Evolutionary conservation across 495 filamentous ascomycete species (phyloP), one percentile per base, ranked within the genome.

Genomic region (Annulohypoxylon stygium): DNA sequence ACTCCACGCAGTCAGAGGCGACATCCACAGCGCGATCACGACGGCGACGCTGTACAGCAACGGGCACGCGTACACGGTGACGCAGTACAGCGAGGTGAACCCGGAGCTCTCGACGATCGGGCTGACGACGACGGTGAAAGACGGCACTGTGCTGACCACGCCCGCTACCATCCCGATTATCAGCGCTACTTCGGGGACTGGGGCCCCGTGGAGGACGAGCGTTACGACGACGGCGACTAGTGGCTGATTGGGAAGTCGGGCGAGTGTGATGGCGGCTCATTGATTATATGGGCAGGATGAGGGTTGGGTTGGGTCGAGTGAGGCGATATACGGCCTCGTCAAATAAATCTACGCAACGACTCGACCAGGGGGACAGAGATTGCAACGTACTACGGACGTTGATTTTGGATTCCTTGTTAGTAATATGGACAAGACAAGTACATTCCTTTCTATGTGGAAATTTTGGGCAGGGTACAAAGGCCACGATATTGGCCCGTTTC

Each of bases 41-140:
- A 59, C 33, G 26, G 6, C 26, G 51, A 55, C 51, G 51, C 4
- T 33, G 8, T 55, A 33, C 11, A 33, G 25, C 25, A 25, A 33
- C 51, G 51, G 51, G 0, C 51, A 55, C 25, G 51, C 51, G 51
- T 55, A 55, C 51, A 55, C 51, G 11, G 51, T 55, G 51, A 55
- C 51, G 26, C 25, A 55, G 51, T 51, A 26, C 48, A 51, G 48
- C 48, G 48, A 51, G 48, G 48, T 51, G 20, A 26, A 51, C 48
- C 48, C 48, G 20, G 48, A 51, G 20, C 48, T 51, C 7, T 51
- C 48, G 48, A 51, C 48, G 2, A 51, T 51, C 20, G 48, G 20
- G 48, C 48, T 51, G 2, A 26, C 11, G 25, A 33, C 50, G 2
- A 30, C 50, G 25, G 10, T 51, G 2, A 3, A 11, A 4, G 25